phyloP scores from a whole-genome alignment of 1,284 basidiomycete genomes.

The Mycena sp. region DNA sequence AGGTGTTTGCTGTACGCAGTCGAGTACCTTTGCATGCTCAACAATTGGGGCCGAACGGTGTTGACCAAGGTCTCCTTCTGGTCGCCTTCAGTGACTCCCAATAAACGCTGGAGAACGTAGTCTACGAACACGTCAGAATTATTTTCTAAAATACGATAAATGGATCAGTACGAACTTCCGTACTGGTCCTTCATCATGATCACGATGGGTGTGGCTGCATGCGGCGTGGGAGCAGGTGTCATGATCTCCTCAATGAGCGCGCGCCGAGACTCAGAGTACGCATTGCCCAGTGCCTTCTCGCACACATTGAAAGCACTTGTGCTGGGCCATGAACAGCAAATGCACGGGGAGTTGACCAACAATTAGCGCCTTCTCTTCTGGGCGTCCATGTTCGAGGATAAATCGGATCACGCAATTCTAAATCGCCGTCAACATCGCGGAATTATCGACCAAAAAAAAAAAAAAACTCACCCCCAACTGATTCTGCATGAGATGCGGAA shows the following conservation, averaged over 20 bases:
- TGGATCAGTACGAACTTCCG: too few species aligned
- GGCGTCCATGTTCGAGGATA: conserved; percentile 84
- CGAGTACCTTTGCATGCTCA: conserved; percentile 75
- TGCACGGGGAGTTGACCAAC: conserved; percentile 81
- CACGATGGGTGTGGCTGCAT: conserved; percentile 71
- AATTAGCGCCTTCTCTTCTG: conserved; percentile 76
- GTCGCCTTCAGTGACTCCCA: conserved; percentile 74
- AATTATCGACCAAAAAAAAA: background rate
- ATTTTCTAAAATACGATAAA: too few species aligned
- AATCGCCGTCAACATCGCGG: conserved; percentile 16
- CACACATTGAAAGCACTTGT: conserved; percentile 99
- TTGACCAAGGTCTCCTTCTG: conserved; percentile 74
- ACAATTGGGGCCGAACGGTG: conserved; percentile 73
- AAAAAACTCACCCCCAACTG: conserved; percentile 81
- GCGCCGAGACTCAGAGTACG: conserved; percentile 70
- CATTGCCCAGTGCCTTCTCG: conserved; percentile 87
- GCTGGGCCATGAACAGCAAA: conserved; percentile 82
- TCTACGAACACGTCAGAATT: conserved; percentile 62
- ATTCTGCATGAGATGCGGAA: conserved; percentile 74
- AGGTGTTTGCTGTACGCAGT: conserved; percentile 83
- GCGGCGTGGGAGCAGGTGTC: conserved; percentile 55
- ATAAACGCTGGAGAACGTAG: conserved; percentile 83
- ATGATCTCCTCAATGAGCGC: conserved; percentile 86
- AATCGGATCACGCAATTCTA: conserved; percentile 97
- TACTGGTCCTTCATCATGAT: conserved; percentile 93